phyloP scores from a whole-genome alignment of 257 asterid genomes.

The Asclepias syriaca region DNA sequence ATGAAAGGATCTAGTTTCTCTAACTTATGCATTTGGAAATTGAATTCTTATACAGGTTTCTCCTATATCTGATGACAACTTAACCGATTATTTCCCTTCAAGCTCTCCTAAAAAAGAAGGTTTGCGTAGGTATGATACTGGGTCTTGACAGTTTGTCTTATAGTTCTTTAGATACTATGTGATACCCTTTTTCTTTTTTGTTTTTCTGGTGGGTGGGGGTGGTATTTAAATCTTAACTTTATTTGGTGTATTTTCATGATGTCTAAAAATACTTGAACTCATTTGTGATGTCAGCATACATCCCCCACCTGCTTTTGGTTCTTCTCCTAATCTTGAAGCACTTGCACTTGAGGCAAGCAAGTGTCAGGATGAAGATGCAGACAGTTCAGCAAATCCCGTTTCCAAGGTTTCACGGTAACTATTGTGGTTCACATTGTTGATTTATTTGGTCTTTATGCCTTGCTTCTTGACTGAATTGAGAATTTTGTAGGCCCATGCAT shows the following conservation, averaged over 20 bases:
- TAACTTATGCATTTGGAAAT: not conserved
- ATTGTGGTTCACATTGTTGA: not conserved
- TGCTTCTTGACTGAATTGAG: slow-evolving; percentile 16
- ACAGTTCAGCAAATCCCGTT: slow-evolving; percentile 31
- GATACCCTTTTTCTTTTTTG: not conserved
- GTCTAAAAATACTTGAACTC: slow-evolving; percentile 20
- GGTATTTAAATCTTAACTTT: slow-evolving; percentile 4
- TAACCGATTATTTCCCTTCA: slow-evolving; percentile 48
- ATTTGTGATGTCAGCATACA: slow-evolving; percentile 57
- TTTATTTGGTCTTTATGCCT: slow-evolving; percentile 1
- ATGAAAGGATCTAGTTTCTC: not conserved
- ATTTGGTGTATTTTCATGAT: slow-evolving; percentile 12
- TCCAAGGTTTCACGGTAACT: slow-evolving; percentile 54
- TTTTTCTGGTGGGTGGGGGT: not conserved
- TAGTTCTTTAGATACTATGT: not conserved
- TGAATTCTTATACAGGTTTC: slow-evolving; percentile 48
- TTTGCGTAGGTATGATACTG: slow-evolving; percentile 26
- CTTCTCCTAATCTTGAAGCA: slow-evolving; percentile 96
- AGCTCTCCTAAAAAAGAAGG: slow-evolving; percentile 43
- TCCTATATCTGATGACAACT: slow-evolving; percentile 50
- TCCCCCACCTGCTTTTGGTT: slow-evolving; percentile 99
- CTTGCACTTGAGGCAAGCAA: slow-evolving; percentile 71
- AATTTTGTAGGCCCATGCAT: slow-evolving; percentile 85
- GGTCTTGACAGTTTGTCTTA: not conserved
- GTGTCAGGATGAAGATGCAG: slow-evolving; percentile 58